These are phyloP conservation scores for Vigna mungo DNA, from an alignment of 306 rosid species.

Conservation along the genomic window DNA sequence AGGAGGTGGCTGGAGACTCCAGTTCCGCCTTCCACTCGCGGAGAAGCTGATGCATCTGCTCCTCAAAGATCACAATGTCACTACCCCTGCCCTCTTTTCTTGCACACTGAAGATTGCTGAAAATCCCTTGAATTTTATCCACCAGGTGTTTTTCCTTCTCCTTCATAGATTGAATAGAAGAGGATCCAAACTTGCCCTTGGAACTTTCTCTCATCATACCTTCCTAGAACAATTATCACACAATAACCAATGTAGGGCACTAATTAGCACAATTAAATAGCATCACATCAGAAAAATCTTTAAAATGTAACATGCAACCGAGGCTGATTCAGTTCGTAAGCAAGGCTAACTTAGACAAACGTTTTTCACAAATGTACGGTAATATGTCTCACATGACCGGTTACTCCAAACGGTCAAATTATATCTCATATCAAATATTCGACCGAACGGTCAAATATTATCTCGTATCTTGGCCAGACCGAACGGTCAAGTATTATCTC, in stretches of 20 bases:
- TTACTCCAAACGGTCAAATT: too few relatives aligned
- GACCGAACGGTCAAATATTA: too few relatives aligned
- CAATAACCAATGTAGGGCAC: neutral
- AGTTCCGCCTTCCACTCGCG: constrained; percentile 92
- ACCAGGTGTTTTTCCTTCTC: constrained; percentile 83
- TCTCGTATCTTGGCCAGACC: too few relatives aligned
- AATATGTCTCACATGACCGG: too few relatives aligned
- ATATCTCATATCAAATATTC: too few relatives aligned
- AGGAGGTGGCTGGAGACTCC: constrained; percentile 84
- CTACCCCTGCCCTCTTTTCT: constrained; percentile 79
- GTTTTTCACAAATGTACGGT: too few relatives aligned
- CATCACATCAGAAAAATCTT: neutral
- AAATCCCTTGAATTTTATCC: constrained; percentile 82
- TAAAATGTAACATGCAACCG: neutral
- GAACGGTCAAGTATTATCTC: too few relatives aligned
- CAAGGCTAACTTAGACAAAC: neutral
- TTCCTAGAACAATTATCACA: constrained; percentile 31
- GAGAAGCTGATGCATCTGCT: constrained; percentile 90
- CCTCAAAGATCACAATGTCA: constrained; percentile 74
- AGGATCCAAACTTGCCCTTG: constrained; percentile 72
- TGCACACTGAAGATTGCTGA: constrained; percentile 76
- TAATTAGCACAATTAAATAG: neutral
- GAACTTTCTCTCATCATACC: constrained; percentile 66
- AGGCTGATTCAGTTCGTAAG: neutral
- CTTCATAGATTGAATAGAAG: constrained; percentile 71